phyloP scores from a whole-genome alignment of 2,329 filamentous ascomycete species.

The Talaromyces sp. region DNA sequence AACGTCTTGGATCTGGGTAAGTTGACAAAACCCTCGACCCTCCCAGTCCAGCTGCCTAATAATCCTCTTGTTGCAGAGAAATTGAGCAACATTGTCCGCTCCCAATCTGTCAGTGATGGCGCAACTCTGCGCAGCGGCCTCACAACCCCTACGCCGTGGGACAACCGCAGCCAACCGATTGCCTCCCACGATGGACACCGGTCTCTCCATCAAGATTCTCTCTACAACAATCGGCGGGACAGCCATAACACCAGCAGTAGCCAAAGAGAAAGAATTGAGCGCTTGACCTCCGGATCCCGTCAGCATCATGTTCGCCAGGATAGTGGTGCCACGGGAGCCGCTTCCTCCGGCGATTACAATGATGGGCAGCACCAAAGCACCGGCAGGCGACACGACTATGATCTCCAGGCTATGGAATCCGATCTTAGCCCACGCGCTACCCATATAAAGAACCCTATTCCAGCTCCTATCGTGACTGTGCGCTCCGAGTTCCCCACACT shows the following conservation, averaged over 20 bases:
- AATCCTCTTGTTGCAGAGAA: slow-evolving; percentile 62
- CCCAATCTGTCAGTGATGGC: slow-evolving; percentile 64
- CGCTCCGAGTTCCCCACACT: slow-evolving; percentile 96
- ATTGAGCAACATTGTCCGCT: slow-evolving; percentile 86
- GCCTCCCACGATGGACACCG: slow-evolving; percentile 24
- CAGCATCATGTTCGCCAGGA: slow-evolving; percentile 65
- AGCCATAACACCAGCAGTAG: slow-evolving; percentile 34
- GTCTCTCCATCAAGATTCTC: slow-evolving; percentile 10
- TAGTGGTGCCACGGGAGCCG: slow-evolving; percentile 66
- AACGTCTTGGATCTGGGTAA: slow-evolving; percentile 89
- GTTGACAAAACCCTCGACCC: slow-evolving; percentile 18
- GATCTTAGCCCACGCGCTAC: slow-evolving; percentile 64
- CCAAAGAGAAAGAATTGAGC: slow-evolving; percentile 42
- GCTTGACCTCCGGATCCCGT: slow-evolving; percentile 31
- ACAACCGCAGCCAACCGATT: slow-evolving; percentile 27
- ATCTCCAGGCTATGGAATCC: slow-evolving; percentile 93
- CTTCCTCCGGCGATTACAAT: slow-evolving; percentile 74
- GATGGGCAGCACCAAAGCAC: slow-evolving; percentile 64
- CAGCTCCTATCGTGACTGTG: slow-evolving; percentile 84
- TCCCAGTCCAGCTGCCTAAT: background rate
- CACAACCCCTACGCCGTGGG: slow-evolving; percentile 61
- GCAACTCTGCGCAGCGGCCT: slow-evolving; percentile 44
- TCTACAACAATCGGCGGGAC: slow-evolving; percentile 25
- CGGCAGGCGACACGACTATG: slow-evolving; percentile 81
- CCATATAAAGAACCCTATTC: slow-evolving; percentile 76